Evolutionary conservation across 371 early-diverging fungal genomes (phyloP).

Genomic region (Mucor mucedo): DNA sequence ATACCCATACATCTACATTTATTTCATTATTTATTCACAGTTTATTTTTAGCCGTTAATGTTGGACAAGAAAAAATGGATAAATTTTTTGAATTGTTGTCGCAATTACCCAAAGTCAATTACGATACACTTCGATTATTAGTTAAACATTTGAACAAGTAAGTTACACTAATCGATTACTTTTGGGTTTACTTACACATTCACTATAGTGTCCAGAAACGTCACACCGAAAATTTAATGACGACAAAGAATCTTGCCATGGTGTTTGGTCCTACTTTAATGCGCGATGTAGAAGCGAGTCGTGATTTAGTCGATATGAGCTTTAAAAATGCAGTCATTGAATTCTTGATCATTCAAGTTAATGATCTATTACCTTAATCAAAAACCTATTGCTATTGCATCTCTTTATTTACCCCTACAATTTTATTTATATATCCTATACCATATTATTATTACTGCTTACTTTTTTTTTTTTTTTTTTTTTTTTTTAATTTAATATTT

Average conservation of each 20-base stretch:
- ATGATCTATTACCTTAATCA: conserved; percentile 45
- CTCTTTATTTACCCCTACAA: not conserved
- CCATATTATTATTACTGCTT: not conserved
- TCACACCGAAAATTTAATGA: conserved; percentile 80
- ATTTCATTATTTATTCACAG: not conserved
- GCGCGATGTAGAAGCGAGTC: conserved; percentile 65
- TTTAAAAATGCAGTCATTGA: conserved; percentile 79
- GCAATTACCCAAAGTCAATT: conserved; percentile 50
- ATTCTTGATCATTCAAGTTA: conserved; percentile 53
- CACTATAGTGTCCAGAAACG: conserved; percentile 57
- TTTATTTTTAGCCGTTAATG: conserved; percentile 25
- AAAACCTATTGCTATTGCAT: not conserved
- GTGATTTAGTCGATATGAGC: conserved; percentile 81
- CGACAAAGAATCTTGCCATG: conserved; percentile 84
- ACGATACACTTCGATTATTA: conserved; percentile 47
- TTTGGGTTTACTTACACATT: not conserved
- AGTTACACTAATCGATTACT: not conserved
- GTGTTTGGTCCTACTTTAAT: conserved; percentile 94
- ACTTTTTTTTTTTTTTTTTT: too few species aligned
- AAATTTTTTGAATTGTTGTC: conserved; percentile 34
- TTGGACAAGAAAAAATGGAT: conserved; percentile 30
- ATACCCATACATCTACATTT: conserved; percentile 14
- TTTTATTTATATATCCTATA: not conserved
- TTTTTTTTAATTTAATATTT: too few species aligned
- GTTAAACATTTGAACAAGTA: conserved; percentile 48